Evolutionary conservation across 2,329 filamentous ascomycete genomes (phyloP).

Genomic region (Talaromyces sp.): DNA sequence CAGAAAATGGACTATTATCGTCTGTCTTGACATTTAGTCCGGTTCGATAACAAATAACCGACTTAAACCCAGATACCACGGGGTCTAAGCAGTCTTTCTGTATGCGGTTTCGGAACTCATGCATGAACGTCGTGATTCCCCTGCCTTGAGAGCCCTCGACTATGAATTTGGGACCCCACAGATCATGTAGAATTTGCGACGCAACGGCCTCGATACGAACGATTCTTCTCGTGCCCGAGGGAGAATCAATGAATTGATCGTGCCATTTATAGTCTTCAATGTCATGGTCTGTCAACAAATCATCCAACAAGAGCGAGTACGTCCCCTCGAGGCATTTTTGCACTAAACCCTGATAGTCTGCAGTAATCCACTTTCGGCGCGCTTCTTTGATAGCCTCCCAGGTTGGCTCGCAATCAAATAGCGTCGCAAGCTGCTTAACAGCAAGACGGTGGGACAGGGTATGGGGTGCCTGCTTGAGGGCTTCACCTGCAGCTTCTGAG

Average conservation of each 20-base stretch:
- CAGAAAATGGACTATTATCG: slow-evolving; percentile 26
- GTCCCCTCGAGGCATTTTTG: slow-evolving; percentile 67
- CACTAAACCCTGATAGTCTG: slow-evolving; percentile 57
- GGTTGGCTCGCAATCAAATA: slow-evolving; percentile 62
- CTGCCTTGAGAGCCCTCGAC: not conserved
- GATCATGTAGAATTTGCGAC: slow-evolving; percentile 56
- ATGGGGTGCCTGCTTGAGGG: slow-evolving; percentile 59
- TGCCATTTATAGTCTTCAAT: slow-evolving; percentile 63
- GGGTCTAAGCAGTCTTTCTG: slow-evolving; percentile 58
- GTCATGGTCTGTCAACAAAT: slow-evolving; percentile 60
- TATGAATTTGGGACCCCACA: slow-evolving; percentile 21
- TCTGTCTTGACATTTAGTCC: slow-evolving; percentile 62
- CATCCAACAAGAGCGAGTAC: slow-evolving; percentile 73
- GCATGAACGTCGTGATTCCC: slow-evolving; percentile 30
- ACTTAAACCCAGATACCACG: slow-evolving; percentile 76
- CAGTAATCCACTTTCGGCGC: slow-evolving; percentile 46
- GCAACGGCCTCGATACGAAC: slow-evolving; percentile 74
- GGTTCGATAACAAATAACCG: slow-evolving; percentile 75
- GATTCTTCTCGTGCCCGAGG: slow-evolving; percentile 65
- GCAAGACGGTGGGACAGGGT: slow-evolving; percentile 69
- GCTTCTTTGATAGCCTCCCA: slow-evolving; percentile 58
- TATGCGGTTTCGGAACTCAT: slow-evolving; percentile 47
- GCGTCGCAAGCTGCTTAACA: slow-evolving; percentile 62
- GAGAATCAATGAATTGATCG: slow-evolving; percentile 55
- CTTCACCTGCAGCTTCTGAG: slow-evolving; percentile 68